phyloP scores from a whole-genome alignment of 768 basidiomycete species.

The Leccinellum albellum region DNA sequence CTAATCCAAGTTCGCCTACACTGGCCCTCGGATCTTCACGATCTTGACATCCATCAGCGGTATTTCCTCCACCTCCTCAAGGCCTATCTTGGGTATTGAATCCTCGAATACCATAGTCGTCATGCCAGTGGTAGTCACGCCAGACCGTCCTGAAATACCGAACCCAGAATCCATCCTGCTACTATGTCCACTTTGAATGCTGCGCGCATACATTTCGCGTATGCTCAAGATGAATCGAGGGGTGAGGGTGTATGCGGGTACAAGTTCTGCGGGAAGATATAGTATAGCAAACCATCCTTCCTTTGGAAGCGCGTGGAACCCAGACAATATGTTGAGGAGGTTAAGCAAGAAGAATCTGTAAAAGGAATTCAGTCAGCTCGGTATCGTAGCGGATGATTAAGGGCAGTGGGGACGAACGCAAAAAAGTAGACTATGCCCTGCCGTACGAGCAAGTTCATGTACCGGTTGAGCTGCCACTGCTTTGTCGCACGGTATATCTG shows the following conservation, averaged over 20 bases:
- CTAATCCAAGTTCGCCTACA: neutral
- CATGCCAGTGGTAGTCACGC: neutral
- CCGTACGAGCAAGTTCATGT: neutral
- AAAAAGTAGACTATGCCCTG: neutral
- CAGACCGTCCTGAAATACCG: neutral
- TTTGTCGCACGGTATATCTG: neutral
- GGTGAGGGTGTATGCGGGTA: neutral
- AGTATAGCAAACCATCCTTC: neutral
- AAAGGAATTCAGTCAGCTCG: neutral
- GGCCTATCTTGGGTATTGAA: neutral
- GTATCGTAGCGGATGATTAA: neutral
- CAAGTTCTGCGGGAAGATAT: neutral
- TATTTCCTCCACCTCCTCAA: neutral
- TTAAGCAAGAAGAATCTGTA: neutral
- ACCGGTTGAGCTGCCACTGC: neutral
- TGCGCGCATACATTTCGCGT: neutral
- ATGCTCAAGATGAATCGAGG: neutral
- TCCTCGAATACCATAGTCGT: neutral
- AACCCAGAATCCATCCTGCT: conserved; percentile 7
- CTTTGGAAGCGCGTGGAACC: neutral
- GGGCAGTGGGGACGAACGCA: neutral
- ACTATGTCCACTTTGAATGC: neutral
- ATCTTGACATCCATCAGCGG: neutral
- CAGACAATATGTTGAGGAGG: neutral
- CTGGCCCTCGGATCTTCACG: neutral